A percentile compares a stretch with the other conserved stretches of the same genome.
Evolutionary conservation across 148 eudicot genomes (phyloP).

Genomic region (Tetragonia tetragonoides): DNA sequence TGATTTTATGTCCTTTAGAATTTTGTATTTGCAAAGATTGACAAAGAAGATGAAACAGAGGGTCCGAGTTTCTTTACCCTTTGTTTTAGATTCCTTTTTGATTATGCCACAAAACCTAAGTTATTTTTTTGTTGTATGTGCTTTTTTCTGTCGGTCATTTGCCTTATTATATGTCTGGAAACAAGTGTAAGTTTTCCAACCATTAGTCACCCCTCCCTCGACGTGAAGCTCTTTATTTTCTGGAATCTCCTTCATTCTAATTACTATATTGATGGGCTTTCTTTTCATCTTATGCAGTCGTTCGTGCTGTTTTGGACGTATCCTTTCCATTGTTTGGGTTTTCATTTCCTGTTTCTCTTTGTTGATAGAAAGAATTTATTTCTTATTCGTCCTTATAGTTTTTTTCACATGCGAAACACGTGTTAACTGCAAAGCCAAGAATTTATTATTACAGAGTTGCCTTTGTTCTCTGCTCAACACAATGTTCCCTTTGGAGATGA

Average conservation of each 20-base stretch:
- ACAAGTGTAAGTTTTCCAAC: neutral
- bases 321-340: slow-evolving; percentile 36
- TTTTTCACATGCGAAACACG: neutral
- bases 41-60: no score
- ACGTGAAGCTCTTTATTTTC: neutral
- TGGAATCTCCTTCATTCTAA: neutral
- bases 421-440: neutral
- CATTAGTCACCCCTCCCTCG: neutral
- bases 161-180: no score
- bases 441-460: neutral
- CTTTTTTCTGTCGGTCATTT: no score
- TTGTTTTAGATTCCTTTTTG: no score
- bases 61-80: no score
- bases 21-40: no score
- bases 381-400: neutral
- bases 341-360: neutral
- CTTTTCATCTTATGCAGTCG: slow-evolving; percentile 66
- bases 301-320: slow-evolving; percentile 99
- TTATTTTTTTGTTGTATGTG: no score
- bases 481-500: neutral
- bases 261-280: slow-evolving; percentile 11
- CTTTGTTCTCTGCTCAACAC: neutral
- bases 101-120: no score
- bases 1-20: no score
- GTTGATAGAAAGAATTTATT: neutral